Conservation (phyloP, 345 rosid genomes). For the Salix koriyanagi region DNA sequence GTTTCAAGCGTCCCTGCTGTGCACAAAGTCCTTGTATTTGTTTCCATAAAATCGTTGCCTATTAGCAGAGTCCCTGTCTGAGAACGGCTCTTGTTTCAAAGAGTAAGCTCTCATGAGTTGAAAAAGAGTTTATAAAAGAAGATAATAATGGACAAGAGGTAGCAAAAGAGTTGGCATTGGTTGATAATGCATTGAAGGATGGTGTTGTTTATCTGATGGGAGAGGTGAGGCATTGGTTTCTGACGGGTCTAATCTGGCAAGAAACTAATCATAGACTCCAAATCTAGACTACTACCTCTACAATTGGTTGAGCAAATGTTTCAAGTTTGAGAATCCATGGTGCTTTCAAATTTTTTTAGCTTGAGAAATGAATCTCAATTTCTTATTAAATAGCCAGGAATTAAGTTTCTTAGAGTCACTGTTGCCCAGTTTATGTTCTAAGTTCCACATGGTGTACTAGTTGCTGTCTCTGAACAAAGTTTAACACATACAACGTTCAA, state of each 20-base stretch:
- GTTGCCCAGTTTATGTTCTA: too few species aligned
- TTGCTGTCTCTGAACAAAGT: too few species aligned
- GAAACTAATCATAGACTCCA: constrained; percentile 30
- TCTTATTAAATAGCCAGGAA: too few species aligned
- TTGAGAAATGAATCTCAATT: too few species aligned
- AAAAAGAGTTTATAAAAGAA: constrained; percentile 23
- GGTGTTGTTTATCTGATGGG: constrained; percentile 48
- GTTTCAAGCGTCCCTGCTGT: constrained; percentile 35
- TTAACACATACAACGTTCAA: too few species aligned
- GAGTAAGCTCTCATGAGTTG: constrained; percentile 29
- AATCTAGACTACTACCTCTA: constrained; percentile 17
- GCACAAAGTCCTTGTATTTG: constrained; percentile 39
- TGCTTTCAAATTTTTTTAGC: too few species aligned
- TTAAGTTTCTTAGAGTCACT: too few species aligned
- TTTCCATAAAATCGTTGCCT: constrained; percentile 38
- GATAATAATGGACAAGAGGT: background rate
- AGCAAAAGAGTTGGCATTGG: background rate
- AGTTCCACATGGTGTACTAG: too few species aligned
- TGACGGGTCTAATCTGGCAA: constrained; percentile 32
- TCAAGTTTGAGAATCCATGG: too few species aligned
- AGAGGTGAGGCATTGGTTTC: constrained; percentile 39
- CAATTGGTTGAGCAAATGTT: constrained; percentile 39
- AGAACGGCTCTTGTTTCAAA: constrained; percentile 38
- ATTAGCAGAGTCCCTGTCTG: constrained; percentile 32
- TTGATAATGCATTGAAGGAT: constrained; percentile 20